Evolutionary conservation across 1,284 basidiomycete species (phyloP), one percentile per base, ranked within the genome.

Genomic region (Xerocomus amazonicus): DNA sequence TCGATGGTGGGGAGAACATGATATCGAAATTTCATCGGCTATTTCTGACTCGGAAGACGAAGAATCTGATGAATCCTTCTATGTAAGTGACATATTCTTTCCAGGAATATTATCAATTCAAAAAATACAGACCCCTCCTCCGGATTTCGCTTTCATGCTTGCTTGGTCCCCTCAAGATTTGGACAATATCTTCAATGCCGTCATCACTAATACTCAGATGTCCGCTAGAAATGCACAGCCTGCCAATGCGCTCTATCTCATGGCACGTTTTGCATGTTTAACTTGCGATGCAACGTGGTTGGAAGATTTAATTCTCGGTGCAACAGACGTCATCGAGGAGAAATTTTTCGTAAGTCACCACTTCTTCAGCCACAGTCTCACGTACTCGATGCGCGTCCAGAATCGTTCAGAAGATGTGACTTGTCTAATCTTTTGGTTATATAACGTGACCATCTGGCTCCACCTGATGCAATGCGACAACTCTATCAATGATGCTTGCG

Each of bases 351-450:
- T 95, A 66, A 73, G 91, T 74, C 16, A 9, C 5, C 43, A 29
- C 46, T 29, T 31, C 45, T 36, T 35, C 26, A 40, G 39, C 48
- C 37, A 12, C 13, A n/a, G 14, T 45, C 37, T 47, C 34, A 34
- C 33, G 42, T 57, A 19, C 37, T 52, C 48, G 45, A 56, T 50
- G 31, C 44, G 43, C 50, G 54, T 53, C 13, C 63, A 95, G 92
- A 83, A 74, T 59, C 83, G 81, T 53, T 78, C 87, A 32, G 92
- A 96, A 56, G 90, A 97, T 62, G 73, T 97, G 44, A 84, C 90
- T 3, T 84, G 82, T 59, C 79, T 96, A 19, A 81, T 93, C 19
- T 98, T 97, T 69, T 99, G 97, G 96, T 73, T 97, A 36, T 92
- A 92, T 70, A 99, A 99, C 68, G 80, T 84, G 26, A 92, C 90